Conservation (phyloP, 1,139 yeast species). For the Geotrichum reessii region DNA sequence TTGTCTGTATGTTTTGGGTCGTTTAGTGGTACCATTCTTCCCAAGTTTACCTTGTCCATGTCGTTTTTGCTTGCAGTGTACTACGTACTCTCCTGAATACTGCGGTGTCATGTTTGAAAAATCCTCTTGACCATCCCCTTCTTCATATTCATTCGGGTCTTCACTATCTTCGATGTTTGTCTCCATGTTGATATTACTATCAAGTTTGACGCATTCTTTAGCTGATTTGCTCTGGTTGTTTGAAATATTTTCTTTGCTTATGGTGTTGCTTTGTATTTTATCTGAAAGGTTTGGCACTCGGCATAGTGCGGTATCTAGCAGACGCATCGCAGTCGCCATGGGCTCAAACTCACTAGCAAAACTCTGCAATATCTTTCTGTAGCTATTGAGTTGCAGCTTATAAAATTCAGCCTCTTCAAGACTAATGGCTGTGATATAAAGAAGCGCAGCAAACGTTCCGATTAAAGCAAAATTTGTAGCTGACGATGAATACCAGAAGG, state of each 20-base stretch:
- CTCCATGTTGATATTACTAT: not conserved
- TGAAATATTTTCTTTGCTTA: not conserved
- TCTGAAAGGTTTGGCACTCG: conserved; percentile 24
- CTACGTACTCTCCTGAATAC: not conserved
- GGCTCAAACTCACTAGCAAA: conserved; percentile 71
- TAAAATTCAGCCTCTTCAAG: conserved; percentile 57
- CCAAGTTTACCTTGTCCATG: not conserved
- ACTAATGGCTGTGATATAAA: conserved; percentile 40
- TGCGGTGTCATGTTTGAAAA: conserved; percentile 14
- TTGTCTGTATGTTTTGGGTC: not conserved
- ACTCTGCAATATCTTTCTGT: conserved; percentile 67
- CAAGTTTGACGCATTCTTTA: not conserved
- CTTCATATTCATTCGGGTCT: conserved; percentile 5
- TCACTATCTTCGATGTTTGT: not conserved
- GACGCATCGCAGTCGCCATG: conserved; percentile 60
- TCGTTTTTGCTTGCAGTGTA: not conserved
- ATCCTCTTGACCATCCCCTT: conserved; percentile 17
- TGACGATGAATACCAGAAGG: conserved; percentile 85
- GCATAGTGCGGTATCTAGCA: conserved; percentile 45
- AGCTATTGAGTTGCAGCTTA: conserved; percentile 64
- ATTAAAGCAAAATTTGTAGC: conserved; percentile 71
- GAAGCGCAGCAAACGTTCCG: conserved; percentile 78
- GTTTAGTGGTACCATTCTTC: not conserved
- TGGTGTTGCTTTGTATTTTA: not conserved
- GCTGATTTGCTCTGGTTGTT: not conserved